A percentile compares a stretch with the other conserved stretches of the same genome.
Evolutionary conservation across 2,329 filamentous ascomycete genomes (phyloP).

Genomic region (Alternaria postmessia): DNA sequence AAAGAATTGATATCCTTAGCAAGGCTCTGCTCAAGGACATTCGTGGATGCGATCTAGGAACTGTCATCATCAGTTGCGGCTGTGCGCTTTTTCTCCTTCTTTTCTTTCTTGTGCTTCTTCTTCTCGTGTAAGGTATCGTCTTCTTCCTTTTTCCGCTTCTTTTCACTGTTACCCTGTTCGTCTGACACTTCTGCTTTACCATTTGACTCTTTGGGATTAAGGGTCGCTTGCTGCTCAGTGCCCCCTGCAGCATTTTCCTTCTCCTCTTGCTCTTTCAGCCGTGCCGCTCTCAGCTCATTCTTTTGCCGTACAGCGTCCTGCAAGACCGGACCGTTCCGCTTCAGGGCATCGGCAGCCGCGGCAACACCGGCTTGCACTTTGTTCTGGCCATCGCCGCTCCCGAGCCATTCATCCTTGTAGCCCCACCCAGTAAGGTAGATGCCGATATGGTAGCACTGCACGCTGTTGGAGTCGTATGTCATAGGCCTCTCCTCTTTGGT

Average conservation of each 20-base stretch:
- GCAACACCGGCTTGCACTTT: slow-evolving; percentile 75
- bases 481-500: slow-evolving; percentile 62
- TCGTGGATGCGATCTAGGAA: neutral
- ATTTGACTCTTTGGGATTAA: slow-evolving; percentile 32
- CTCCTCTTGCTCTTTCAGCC: slow-evolving; percentile 27
- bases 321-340: slow-evolving; percentile 47
- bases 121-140: slow-evolving; percentile 9
- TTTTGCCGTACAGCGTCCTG: slow-evolving; percentile 32
- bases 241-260: slow-evolving; percentile 20
- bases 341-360: slow-evolving; percentile 70
- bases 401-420: slow-evolving; percentile 68
- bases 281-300: slow-evolving; percentile 26
- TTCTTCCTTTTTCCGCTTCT: slow-evolving; percentile 18
- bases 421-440: slow-evolving; percentile 75
- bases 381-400: slow-evolving; percentile 68
- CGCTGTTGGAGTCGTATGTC: slow-evolving; percentile 58
- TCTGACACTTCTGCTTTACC: slow-evolving; percentile 1
- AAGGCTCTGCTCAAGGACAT: neutral
- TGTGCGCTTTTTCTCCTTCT: slow-evolving; percentile 18
- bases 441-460: slow-evolving; percentile 69
- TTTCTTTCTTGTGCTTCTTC: slow-evolving; percentile 25
- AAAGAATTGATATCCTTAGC: neutral
- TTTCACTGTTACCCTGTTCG: neutral
- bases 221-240: slow-evolving; percentile 8
- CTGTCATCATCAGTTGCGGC: slow-evolving; percentile 11